phyloP scores from a whole-genome alignment of 2,329 filamentous ascomycete genomes.

The Paecilomyces niveus region DNA sequence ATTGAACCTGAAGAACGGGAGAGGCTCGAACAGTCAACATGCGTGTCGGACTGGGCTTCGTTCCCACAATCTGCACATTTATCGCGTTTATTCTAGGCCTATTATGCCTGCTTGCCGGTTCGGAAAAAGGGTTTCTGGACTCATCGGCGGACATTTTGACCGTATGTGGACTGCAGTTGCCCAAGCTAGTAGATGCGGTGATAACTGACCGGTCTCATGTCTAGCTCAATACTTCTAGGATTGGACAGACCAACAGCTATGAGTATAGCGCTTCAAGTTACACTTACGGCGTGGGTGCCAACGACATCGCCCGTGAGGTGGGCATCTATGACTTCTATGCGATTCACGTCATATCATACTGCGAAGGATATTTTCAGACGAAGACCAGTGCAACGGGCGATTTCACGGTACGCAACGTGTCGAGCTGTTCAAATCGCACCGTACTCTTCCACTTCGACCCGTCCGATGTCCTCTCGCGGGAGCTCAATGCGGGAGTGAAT shows the following conservation, averaged over 20 bases:
- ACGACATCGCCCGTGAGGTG: conserved; percentile 39
- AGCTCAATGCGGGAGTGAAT: conserved; percentile 43
- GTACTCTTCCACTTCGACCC: conserved; percentile 54
- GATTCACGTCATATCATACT: conserved; percentile 55
- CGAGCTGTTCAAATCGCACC: conserved; percentile 46
- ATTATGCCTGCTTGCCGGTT: conserved; percentile 56
- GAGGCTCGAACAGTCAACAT: conserved; percentile 6
- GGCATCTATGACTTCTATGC: conserved; percentile 57
- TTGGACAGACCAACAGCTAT: conserved; percentile 36
- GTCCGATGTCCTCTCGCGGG: conserved; percentile 40
- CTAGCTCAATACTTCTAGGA: conserved; percentile 51
- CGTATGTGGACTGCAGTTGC: conserved; percentile 26
- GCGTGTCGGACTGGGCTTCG: conserved; percentile 18
- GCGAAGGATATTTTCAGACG: conserved; percentile 37
- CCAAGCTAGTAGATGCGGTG: background rate
- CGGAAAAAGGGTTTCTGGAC: conserved; percentile 50
- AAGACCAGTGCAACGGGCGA: conserved; percentile 29
- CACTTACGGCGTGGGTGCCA: conserved; percentile 21
- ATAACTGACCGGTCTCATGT: background rate
- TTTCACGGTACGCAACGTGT: conserved; percentile 39
- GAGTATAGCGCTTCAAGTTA: conserved; percentile 13
- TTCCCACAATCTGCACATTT: conserved; percentile 46
- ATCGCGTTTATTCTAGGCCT: conserved; percentile 52
- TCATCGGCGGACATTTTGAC: conserved; percentile 49
- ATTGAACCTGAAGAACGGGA: background rate